phyloP scores from a whole-genome alignment of 2,329 filamentous ascomycete genomes.

The Cryphonectria radicalis region DNA sequence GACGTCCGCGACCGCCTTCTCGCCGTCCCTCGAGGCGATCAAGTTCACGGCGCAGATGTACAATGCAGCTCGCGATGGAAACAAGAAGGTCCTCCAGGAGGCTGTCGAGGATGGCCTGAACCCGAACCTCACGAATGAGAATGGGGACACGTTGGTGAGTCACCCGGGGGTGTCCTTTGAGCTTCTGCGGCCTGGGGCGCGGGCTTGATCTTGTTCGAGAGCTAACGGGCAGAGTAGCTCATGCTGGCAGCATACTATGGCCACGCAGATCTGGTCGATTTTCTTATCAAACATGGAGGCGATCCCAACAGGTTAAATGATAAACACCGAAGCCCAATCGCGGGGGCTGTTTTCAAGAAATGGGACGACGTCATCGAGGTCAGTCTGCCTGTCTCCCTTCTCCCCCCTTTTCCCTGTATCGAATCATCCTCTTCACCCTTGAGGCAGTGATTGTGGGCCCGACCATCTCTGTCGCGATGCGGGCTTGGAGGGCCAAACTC shows the following conservation, averaged over 20 bases:
- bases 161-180: neutral
- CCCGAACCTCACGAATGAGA: slow-evolving; percentile 72
- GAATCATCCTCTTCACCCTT: neutral
- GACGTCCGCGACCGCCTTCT: slow-evolving; percentile 14
- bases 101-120: slow-evolving; percentile 69
- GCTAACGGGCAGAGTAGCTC: slow-evolving; percentile 48
- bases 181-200: neutral
- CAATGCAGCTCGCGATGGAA: slow-evolving; percentile 65
- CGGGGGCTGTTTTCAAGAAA: slow-evolving; percentile 74
- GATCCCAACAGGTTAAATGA: slow-evolving; percentile 72
- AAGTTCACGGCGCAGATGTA: slow-evolving; percentile 70
- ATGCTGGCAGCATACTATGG: slow-evolving; percentile 77
- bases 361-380: slow-evolving; percentile 67
- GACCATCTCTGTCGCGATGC: neutral
- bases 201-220: neutral
- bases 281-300: slow-evolving; percentile 65
- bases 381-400: slow-evolving; percentile 20
- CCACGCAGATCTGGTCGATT: slow-evolving; percentile 61
- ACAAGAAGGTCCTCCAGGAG: slow-evolving; percentile 60
- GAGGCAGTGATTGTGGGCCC: neutral
- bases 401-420: neutral
- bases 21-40: slow-evolving; percentile 66
- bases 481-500: neutral
- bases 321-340: slow-evolving; percentile 68
- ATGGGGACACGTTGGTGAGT: slow-evolving; percentile 70